Percentiles rank a stretch among this genome's conserved stretches.
Conservation (phyloP, 2,329 filamentous ascomycete species). For the Coniochaeta prunicola region DNA sequence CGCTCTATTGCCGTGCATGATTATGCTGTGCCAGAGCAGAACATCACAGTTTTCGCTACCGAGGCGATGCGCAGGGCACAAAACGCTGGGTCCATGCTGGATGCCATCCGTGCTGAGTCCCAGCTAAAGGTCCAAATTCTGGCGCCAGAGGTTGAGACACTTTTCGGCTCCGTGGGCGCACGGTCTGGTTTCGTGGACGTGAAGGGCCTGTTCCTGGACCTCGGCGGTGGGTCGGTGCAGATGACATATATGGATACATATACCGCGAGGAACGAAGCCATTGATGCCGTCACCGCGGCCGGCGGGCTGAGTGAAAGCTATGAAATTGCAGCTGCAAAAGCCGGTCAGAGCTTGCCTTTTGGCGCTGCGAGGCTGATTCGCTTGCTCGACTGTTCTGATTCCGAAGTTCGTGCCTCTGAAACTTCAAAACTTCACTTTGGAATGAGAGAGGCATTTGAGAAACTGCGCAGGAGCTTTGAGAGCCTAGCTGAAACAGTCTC, state of each 20-base stretch:
- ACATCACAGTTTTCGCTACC: conserved; percentile 74
- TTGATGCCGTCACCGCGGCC: conserved; percentile 5
- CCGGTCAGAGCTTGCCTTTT: conserved; percentile 52
- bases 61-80: conserved; percentile 78
- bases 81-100: conserved; percentile 64
- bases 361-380: conserved; percentile 51
- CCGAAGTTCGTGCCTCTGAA: conserved; percentile 35
- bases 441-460: conserved; percentile 53
- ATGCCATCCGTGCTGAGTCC: conserved; percentile 53
- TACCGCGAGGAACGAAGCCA: conserved; percentile 8
- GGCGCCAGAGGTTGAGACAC: conserved; percentile 72
- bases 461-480: conserved; percentile 41
- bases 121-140: conserved; percentile 67
- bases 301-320: conserved; percentile 25
- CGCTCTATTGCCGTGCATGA: conserved; percentile 56
- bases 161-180: conserved; percentile 76
- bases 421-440: conserved; percentile 46
- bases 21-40: conserved; percentile 56
- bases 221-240: conserved; percentile 67
- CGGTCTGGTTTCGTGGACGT: conserved; percentile 65
- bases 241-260: conserved; percentile 55
- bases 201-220: conserved; percentile 74
- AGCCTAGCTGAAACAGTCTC: conserved; percentile 38
- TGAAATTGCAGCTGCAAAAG: conserved; percentile 43
- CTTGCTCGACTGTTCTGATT: conserved; percentile 34